Percentiles rank a stretch among this genome's conserved stretches.
phyloP scores from a whole-genome alignment of 1,284 basidiomycete species.

The Malassezia brasiliensis region DNA sequence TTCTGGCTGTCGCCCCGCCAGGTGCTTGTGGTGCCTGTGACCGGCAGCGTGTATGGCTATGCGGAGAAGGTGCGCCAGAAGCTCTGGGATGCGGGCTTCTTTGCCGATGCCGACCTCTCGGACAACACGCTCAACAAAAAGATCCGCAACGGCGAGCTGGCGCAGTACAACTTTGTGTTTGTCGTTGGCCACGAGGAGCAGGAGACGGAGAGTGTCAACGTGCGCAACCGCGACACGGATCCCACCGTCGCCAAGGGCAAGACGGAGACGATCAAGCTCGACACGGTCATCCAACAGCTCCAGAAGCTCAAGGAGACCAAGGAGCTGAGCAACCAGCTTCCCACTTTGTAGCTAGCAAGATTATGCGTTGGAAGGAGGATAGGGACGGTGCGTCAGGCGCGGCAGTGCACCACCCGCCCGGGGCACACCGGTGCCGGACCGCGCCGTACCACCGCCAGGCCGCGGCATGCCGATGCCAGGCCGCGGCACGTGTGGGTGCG shows the following conservation, averaged over 20 bases:
- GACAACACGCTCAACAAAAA: constrained; percentile 93
- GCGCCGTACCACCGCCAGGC: no score
- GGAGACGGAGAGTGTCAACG: constrained; percentile 75
- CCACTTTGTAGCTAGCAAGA: neutral
- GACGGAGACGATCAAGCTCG: constrained; percentile 39
- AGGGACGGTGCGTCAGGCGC: no score
- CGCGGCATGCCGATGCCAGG: no score
- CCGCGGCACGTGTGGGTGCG: neutral
- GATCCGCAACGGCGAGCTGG: constrained; percentile 54
- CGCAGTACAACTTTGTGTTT: constrained; percentile 82
- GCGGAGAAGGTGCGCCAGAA: constrained; percentile 66
- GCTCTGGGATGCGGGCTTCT: constrained; percentile 66
- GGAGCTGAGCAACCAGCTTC: constrained; percentile 33
- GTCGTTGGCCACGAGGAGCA: constrained; percentile 91
- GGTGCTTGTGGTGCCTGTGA: constrained; percentile 86
- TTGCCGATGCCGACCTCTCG: constrained; percentile 81
- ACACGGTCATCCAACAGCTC: constrained; percentile 25
- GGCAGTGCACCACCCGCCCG: no score
- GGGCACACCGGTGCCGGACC: no score
- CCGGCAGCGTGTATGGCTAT: constrained; percentile 74
- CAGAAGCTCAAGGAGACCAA: constrained; percentile 28
- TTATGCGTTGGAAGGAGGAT: no score
- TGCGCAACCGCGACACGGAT: constrained; percentile 59
- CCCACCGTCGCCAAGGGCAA: constrained; percentile 34
- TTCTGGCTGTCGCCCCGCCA: constrained; percentile 97